These are phyloP conservation scores for Funneliformis caledonium DNA, from an alignment of 371 early-diverging fungal species.

Conservation along the genomic window DNA sequence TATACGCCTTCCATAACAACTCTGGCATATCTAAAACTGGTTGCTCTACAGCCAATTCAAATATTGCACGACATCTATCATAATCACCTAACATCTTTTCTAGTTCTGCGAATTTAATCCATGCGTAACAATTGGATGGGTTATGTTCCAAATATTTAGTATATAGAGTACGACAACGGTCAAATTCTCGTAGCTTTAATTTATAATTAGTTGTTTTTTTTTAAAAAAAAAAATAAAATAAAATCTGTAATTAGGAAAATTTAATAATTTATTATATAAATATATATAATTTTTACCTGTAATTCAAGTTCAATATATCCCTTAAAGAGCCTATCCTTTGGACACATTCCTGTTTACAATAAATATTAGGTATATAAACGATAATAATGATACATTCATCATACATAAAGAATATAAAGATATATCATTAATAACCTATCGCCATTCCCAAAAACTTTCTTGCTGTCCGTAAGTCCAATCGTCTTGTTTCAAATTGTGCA, in stretches of 20 bases:
- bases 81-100: conserved; percentile 85
- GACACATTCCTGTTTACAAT: conserved; percentile 54
- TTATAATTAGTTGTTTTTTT: neutral
- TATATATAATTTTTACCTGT: conserved; percentile 51
- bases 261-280: neutral
- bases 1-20: conserved; percentile 95
- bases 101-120: conserved; percentile 94
- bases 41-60: conserved; percentile 88
- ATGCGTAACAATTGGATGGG: conserved; percentile 84
- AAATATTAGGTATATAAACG: neutral
- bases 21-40: conserved; percentile 94
- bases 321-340: conserved; percentile 86
- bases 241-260: neutral
- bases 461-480: conserved; percentile 72
- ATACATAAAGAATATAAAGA: neutral
- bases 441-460: conserved; percentile 86
- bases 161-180: conserved; percentile 90
- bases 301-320: conserved; percentile 97
- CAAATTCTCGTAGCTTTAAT: conserved; percentile 84
- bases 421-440: conserved; percentile 58
- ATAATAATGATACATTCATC: neutral
- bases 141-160: conserved; percentile 87
- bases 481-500: conserved; percentile 91
- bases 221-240: neutral
- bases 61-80: conserved; percentile 88